phyloP scores from a whole-genome alignment of 2,329 filamentous ascomycete species.

The Diaporthe ilicicola region DNA sequence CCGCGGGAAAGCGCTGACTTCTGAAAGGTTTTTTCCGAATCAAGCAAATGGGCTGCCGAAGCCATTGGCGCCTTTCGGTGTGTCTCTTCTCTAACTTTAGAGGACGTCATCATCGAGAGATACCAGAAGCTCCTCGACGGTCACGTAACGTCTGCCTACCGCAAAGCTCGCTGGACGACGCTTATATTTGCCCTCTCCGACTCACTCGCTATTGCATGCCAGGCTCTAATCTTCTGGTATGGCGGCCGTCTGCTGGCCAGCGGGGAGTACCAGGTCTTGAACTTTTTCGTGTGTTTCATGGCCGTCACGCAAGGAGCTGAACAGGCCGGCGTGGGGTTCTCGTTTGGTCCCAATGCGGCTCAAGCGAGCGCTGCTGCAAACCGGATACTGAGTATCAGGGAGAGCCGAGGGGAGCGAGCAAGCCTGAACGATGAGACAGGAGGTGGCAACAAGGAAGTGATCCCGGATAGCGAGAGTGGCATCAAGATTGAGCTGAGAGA shows the following conservation, averaged over 20 bases:
- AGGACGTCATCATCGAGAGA: constrained; percentile 68
- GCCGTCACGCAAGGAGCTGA: constrained; percentile 74
- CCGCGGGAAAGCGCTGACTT: neutral
- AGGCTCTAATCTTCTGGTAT: constrained; percentile 74
- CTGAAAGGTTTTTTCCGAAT: constrained; percentile 66
- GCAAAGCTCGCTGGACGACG: constrained; percentile 68
- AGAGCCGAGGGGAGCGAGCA: constrained; percentile 38
- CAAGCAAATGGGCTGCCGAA: constrained; percentile 78
- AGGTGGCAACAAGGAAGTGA: constrained; percentile 41
- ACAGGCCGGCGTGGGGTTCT: constrained; percentile 71
- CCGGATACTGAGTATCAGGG: constrained; percentile 63
- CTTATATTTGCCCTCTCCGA: constrained; percentile 75
- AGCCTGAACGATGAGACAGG: neutral
- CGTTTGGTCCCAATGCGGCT: constrained; percentile 71
- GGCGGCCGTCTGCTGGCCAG: constrained; percentile 66
- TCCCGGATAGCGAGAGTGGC: constrained; percentile 57
- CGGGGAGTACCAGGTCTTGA: constrained; percentile 55
- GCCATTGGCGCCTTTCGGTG: constrained; percentile 79
- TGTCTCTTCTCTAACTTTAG: constrained; percentile 74
- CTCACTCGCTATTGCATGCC: constrained; percentile 68
- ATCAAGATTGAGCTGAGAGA: constrained; percentile 65
- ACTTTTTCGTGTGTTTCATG: constrained; percentile 69
- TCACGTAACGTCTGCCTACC: constrained; percentile 68
- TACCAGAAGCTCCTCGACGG: constrained; percentile 66
- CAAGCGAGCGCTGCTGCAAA: constrained; percentile 68